Evolutionary conservation across 257 asterid species (phyloP).

Genomic region (Solanum piurae): DNA sequence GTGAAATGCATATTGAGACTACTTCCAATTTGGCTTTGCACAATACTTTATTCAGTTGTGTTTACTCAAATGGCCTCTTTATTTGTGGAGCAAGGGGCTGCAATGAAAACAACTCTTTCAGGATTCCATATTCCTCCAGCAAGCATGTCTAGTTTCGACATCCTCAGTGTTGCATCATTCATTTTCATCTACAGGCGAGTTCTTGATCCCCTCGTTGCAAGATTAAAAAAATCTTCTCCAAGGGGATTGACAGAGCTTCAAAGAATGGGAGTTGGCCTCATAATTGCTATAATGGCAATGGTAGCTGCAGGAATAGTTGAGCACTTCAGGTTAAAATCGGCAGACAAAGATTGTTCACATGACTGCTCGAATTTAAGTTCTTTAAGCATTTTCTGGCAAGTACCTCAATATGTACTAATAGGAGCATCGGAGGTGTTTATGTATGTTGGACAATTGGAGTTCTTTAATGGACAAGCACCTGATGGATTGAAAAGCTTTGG

Average conservation of each 20-base stretch:
- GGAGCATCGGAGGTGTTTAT: conserved; percentile 93
- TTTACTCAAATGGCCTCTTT: conserved; percentile 96
- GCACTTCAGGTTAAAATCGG: conserved; percentile 43
- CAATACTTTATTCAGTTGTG: conserved; percentile 83
- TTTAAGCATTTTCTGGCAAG: conserved; percentile 82
- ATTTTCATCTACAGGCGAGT: conserved; percentile 66
- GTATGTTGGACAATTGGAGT: conserved; percentile 86
- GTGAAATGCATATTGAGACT: conserved; percentile 76
- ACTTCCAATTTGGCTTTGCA: conserved; percentile 93
- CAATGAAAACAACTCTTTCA: conserved; percentile 62
- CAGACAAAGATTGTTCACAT: conserved; percentile 14
- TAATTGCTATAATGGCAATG: conserved; percentile 75
- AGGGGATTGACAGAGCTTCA: conserved; percentile 54
- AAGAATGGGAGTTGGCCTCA: conserved; percentile 74
- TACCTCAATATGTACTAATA: conserved; percentile 70
- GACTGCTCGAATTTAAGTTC: conserved; percentile 32
- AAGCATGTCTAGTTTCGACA: conserved; percentile 93
- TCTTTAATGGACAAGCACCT: conserved; percentile 68
- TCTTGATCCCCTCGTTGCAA: conserved; percentile 43
- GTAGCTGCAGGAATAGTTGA: conserved; percentile 74
- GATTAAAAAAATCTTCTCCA: conserved; percentile 19
- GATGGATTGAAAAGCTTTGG: conserved; percentile 91
- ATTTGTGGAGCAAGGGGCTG: conserved; percentile 89
- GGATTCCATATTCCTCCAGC: conserved; percentile 90
- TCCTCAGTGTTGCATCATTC: conserved; percentile 77